phyloP scores from a whole-genome alignment of 1,139 yeast species.

The Suhomyces bokatorum region DNA sequence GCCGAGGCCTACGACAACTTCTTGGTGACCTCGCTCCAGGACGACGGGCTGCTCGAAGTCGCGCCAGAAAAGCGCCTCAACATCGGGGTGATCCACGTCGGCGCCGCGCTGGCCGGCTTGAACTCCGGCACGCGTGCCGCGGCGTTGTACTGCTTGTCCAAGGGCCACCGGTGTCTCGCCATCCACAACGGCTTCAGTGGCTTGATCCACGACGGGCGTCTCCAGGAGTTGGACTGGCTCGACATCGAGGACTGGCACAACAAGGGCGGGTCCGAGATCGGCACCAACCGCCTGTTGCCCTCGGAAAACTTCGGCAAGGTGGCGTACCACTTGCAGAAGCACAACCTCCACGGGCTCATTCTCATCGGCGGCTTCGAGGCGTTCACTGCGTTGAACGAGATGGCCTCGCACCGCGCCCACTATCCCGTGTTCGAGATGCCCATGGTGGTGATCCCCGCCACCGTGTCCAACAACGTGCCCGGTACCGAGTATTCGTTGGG shows the following conservation, averaged over 20 bases:
- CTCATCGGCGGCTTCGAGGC: slow-evolving; percentile 84
- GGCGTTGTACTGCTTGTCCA: slow-evolving; percentile 70
- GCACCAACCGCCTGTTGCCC: slow-evolving; percentile 76
- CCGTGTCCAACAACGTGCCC: slow-evolving; percentile 81
- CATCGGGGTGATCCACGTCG: slow-evolving; percentile 77
- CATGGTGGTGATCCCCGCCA: slow-evolving; percentile 78
- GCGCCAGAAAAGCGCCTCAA: slow-evolving; percentile 54
- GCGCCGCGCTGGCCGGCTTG: slow-evolving; percentile 85
- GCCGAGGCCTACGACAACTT: slow-evolving; percentile 71
- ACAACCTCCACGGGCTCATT: slow-evolving; percentile 69
- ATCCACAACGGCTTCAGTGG: slow-evolving; percentile 79
- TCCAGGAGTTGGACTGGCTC: slow-evolving; percentile 61
- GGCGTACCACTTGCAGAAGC: slow-evolving; percentile 75
- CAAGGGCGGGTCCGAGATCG: slow-evolving; percentile 78
- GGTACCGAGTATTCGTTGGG: slow-evolving; percentile 83
- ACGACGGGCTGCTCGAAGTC: slow-evolving; percentile 51
- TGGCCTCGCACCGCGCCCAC: slow-evolving; percentile 59
- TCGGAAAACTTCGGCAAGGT: slow-evolving; percentile 66
- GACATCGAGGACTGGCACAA: slow-evolving; percentile 76
- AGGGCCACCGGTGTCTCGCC: slow-evolving; percentile 73
- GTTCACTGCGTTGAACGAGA: slow-evolving; percentile 64
- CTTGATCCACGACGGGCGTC: slow-evolving; percentile 71
- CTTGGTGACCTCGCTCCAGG: slow-evolving; percentile 67
- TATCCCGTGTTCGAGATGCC: slow-evolving; percentile 79
- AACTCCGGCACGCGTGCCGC: slow-evolving; percentile 77